phyloP scores from a whole-genome alignment of 1,139 yeast genomes.

The Pichia sp. region DNA sequence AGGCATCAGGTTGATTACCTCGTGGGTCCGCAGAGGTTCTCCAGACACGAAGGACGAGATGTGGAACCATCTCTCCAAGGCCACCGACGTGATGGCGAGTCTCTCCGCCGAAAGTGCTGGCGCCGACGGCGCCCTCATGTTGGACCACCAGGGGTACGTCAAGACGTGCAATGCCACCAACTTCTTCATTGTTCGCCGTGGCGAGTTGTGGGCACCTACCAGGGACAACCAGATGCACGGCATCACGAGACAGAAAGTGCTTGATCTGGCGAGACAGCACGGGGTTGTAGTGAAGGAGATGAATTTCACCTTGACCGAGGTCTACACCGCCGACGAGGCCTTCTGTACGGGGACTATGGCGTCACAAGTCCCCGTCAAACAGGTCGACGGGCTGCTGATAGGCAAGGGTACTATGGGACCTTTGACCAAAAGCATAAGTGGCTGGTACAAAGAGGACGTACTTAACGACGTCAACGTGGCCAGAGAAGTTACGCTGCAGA shows the following conservation, averaged over 20 bases:
- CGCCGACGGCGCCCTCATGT: conserved; percentile 14
- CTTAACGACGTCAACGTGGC: neutral
- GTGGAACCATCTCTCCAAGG: conserved; percentile 14
- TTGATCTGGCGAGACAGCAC: conserved; percentile 6
- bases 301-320: conserved; percentile 10
- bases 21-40: conserved; percentile 13
- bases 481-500: neutral
- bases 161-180: conserved; percentile 14
- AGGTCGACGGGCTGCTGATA: conserved; percentile 9
- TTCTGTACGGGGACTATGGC: conserved; percentile 14
- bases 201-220: conserved; percentile 15
- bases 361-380: conserved; percentile 12
- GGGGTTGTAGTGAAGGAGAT: conserved; percentile 8
- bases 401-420: conserved; percentile 9
- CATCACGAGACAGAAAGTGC: conserved; percentile 12
- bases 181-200: conserved; percentile 9
- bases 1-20: conserved; percentile 7
- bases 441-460: conserved; percentile 8
- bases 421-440: conserved; percentile 1
- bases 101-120: conserved; percentile 11
- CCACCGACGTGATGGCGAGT: conserved; percentile 12
- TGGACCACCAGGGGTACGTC: conserved; percentile 11
- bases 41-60: conserved; percentile 14
- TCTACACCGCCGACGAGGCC: conserved; percentile 13
- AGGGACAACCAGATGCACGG: conserved; percentile 15